Percentiles rank a stretch among this genome's conserved stretches.
Conservation (phyloP, 1,284 basidiomycete species). For the Cerioporus squamosus region DNA sequence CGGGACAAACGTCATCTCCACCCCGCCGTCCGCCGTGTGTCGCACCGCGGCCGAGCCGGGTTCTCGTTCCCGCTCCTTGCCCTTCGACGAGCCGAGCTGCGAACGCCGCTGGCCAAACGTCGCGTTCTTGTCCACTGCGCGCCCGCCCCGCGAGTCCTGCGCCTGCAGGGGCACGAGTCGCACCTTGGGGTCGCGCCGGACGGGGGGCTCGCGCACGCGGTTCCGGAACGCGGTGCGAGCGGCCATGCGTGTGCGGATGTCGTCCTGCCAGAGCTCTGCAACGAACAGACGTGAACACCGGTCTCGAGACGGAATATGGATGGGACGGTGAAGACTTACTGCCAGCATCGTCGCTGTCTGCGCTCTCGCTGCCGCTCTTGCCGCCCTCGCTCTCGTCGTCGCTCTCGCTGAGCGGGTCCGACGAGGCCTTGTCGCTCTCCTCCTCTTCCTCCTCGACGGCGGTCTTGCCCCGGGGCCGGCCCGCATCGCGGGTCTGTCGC, state of each 20-base stretch:
- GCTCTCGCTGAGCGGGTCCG: conserved; percentile 61
- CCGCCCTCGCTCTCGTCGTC: conserved; percentile 36
- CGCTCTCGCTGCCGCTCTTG: conserved; percentile 39
- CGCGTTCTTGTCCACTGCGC: conserved; percentile 50
- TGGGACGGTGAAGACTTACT: conserved; percentile 36
- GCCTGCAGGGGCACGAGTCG: conserved; percentile 65
- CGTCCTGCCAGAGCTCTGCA: conserved; percentile 33
- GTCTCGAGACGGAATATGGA: not conserved
- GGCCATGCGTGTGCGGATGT: conserved; percentile 31
- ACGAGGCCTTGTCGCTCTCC: conserved; percentile 82
- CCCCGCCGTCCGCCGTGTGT: conserved; percentile 50
- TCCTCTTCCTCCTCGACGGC: conserved; percentile 92
- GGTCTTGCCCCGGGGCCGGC: conserved; percentile 56
- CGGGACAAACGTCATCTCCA: conserved; percentile 74
- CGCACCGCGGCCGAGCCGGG: conserved; percentile 9
- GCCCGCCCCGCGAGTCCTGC: conserved; percentile 40
- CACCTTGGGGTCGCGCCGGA: conserved; percentile 49
- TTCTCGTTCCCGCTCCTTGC: conserved; percentile 16
- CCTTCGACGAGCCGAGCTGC: conserved; percentile 26
- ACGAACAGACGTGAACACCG: not conserved
- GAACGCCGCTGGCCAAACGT: conserved; percentile 73
- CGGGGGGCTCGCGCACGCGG: conserved; percentile 7
- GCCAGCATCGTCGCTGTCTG: conserved; percentile 61
- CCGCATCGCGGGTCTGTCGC: conserved; percentile 39
- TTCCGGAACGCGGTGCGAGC: conserved; percentile 24